Evolutionary conservation across 805 yeast species (phyloP).

Genomic region (Wickerhamomyces hampshirensis): DNA sequence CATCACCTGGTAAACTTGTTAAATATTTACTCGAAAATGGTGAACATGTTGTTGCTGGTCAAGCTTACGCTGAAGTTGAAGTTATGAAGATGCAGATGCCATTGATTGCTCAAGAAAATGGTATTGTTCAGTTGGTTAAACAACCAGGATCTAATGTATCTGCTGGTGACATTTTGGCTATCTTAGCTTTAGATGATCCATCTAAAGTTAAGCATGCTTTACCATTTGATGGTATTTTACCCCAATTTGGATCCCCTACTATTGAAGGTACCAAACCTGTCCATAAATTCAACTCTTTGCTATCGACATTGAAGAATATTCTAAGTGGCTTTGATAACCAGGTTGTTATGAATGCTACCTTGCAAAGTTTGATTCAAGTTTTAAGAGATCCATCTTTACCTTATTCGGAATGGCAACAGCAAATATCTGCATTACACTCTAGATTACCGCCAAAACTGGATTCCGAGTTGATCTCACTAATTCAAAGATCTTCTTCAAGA

Average conservation of each 20-base stretch:
- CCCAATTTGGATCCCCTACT: slow-evolving; percentile 79
- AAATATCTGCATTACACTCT: slow-evolving; percentile 86
- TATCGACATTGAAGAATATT: slow-evolving; percentile 67
- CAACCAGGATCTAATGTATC: slow-evolving; percentile 97
- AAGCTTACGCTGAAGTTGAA: slow-evolving; percentile 96
- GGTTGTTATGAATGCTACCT: slow-evolving; percentile 82
- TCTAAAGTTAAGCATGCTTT: slow-evolving; percentile 94
- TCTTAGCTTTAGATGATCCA: slow-evolving; percentile 92
- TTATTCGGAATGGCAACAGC: slow-evolving; percentile 84
- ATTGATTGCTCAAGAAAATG: slow-evolving; percentile 86
- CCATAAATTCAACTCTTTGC: slow-evolving; percentile 59
- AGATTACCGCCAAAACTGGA: slow-evolving; percentile 81
- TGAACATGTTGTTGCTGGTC: slow-evolving; percentile 87
- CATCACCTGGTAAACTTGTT: slow-evolving; percentile 97
- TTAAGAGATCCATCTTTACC: slow-evolving; percentile 82
- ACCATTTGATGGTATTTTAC: slow-evolving; percentile 92
- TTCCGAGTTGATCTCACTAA: slow-evolving; percentile 53
- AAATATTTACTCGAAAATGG: slow-evolving; percentile 92
- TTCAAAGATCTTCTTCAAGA: slow-evolving; percentile 62
- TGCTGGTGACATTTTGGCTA: slow-evolving; percentile 97
- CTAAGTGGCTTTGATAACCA: slow-evolving; percentile 93
- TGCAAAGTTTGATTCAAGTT: slow-evolving; percentile 65
- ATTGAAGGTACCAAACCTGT: slow-evolving; percentile 81
- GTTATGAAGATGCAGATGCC: slow-evolving; percentile 99
- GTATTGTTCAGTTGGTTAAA: slow-evolving; percentile 85